These are phyloP conservation scores for Plantago ovata DNA, from an alignment of 257 asterid species.

Conservation along the genomic window DNA sequence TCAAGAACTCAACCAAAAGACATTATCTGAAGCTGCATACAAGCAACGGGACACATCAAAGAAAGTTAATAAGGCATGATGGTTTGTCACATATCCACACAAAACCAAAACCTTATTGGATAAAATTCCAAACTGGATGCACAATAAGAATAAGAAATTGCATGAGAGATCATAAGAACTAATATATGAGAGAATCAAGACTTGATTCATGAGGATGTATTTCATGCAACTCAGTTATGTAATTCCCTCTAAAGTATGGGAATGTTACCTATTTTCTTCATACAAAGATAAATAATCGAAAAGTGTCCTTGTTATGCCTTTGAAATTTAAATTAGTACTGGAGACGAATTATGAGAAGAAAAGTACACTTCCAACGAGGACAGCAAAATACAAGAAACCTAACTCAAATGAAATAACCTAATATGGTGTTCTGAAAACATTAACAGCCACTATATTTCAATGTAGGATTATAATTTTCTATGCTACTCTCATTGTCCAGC, in stretches of 20 bases:
- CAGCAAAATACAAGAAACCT: neutral
- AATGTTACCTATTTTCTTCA: neutral
- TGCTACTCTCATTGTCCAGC: neutral
- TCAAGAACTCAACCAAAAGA: neutral
- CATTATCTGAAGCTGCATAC: neutral
- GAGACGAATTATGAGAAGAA: neutral
- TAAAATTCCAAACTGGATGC: neutral
- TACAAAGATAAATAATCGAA: neutral
- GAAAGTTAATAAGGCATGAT: slow-evolving; percentile 14
- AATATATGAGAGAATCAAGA: neutral
- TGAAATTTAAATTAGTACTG: neutral
- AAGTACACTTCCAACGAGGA: neutral
- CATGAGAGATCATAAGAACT: neutral
- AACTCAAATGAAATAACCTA: neutral
- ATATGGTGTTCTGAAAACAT: neutral
- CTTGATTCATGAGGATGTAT: neutral
- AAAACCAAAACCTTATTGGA: slow-evolving; percentile 1
- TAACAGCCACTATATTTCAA: neutral
- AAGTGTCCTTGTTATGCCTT: neutral
- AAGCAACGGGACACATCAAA: slow-evolving; percentile 8
- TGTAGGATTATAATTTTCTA: too few relatives aligned
- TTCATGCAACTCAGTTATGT: neutral
- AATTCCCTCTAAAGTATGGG: neutral
- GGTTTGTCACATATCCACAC: neutral
- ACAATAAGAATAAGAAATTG: neutral